These are phyloP conservation scores for Tulasnella sp. DNA, from an alignment of 768 basidiomycete species.

Conservation along the genomic window DNA sequence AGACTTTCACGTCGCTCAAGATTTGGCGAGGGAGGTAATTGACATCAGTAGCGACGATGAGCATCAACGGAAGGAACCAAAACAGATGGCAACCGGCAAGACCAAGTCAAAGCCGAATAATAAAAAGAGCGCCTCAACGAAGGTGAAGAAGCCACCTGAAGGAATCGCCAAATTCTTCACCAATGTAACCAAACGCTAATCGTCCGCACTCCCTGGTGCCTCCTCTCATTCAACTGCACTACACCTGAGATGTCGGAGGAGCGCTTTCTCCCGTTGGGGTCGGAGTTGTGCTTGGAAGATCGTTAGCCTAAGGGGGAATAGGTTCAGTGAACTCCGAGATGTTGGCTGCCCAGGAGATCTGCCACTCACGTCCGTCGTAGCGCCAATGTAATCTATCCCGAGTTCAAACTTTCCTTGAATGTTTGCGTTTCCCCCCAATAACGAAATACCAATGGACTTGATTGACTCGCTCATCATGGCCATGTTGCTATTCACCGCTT, in stretches of 20 bases:
- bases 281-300: background rate
- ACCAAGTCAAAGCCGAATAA: conserved; percentile 17
- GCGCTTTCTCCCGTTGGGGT: background rate
- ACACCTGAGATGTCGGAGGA: background rate
- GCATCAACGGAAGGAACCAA: conserved; percentile 2
- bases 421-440: conserved; percentile 80
- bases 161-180: conserved; percentile 52
- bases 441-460: conserved; percentile 77
- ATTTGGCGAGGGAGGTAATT: conserved; percentile 52
- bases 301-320: background rate
- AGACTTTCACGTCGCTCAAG: conserved; percentile 86
- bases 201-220: background rate
- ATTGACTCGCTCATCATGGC: conserved; percentile 71
- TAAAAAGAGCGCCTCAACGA: conserved; percentile 39
- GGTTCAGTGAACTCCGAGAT: background rate
- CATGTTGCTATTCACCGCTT: conserved; percentile 47
- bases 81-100: background rate
- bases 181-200: background rate
- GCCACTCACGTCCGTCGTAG: conserved; percentile 60
- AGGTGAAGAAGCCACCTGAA: conserved; percentile 33
- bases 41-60: conserved; percentile 29
- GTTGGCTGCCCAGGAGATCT: background rate
- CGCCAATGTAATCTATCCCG: conserved; percentile 72
- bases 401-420: conserved; percentile 75
- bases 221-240: background rate